Base-by-base conservation (phyloP, 2,329 filamentous ascomycete genomes). In the Trichoderma cornu-damae region DNA sequence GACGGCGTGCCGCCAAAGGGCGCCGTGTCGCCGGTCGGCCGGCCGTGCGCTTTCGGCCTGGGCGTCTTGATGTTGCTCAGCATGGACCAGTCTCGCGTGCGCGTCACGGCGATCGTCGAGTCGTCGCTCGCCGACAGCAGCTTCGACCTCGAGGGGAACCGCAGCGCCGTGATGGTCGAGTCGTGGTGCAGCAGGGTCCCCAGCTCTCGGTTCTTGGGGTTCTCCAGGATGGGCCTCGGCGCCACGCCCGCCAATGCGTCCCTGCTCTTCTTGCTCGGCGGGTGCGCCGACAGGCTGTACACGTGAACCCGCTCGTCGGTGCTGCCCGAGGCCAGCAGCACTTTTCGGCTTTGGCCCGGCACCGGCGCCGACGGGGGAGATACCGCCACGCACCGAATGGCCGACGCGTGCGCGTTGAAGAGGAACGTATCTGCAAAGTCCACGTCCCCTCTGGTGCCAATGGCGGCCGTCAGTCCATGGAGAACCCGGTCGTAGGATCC, bases 261-360 rank as follows among this genome's bases (percentile, higher is more conserved):
- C 61, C 79, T 77, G 61, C 79, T 76, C 69, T 76, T 84, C 62
- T 73, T 74, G 65, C 71, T 80, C 59, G 81, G 84, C 54, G 83
- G 83, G 64, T 85, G 83, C 24, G 80, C 85, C 11, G 92, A 96
- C 56, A 99, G 78, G 60, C 86, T 90, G 79, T 96, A 99, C 55
- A 99, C 81, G 69, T 99, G 96, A 75, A 99, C 89, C 61, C 90
- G 85, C 74, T 96, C 91, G 73, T 99, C 94, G 22, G 90, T 95
- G 71, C 89, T 88, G 64, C 94, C 94, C 8, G 89, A 96, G 11
- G 94, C 94, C 48, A 99, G 83, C 64, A 94, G 86, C 49, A 96
- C 82, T 70, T 94, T 96, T 69, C 90, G 87, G n/a, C 77, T 74
- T 71, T 87, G 86, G 62, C 79, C 83, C 11, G 76, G 79, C 57